phyloP scores from a whole-genome alignment of 2,329 filamentous ascomycete species.

The Apiospora sp. region DNA sequence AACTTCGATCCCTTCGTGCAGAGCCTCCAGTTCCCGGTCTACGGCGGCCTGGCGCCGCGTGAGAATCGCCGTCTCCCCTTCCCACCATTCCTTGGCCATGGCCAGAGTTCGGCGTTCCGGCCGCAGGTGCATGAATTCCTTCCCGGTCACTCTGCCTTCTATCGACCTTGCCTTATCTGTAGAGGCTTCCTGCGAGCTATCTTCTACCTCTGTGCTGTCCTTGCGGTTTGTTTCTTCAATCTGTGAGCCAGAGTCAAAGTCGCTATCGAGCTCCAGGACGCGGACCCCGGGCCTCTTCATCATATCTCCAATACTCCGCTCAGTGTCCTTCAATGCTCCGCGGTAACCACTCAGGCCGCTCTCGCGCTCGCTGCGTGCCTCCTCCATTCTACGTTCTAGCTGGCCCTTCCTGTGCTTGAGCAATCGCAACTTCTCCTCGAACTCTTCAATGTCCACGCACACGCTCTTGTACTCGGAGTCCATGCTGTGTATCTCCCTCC shows the following conservation, averaged over 20 bases:
- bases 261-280: constrained; percentile 58
- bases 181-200: constrained; percentile 31
- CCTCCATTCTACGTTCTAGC: constrained; percentile 66
- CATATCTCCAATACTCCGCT: constrained; percentile 67
- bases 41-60: constrained; percentile 63
- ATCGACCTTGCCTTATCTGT: constrained; percentile 43
- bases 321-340: constrained; percentile 70
- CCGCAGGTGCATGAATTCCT: constrained; percentile 66
- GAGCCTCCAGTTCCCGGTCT: constrained; percentile 67
- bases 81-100: constrained; percentile 77
- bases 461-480: constrained; percentile 61
- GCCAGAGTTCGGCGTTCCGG: constrained; percentile 71
- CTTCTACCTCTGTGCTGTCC: constrained; percentile 27
- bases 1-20: constrained; percentile 71
- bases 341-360: constrained; percentile 77
- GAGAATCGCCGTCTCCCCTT: constrained; percentile 65
- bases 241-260: constrained; percentile 34
- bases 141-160: constrained; percentile 22
- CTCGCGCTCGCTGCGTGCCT: constrained; percentile 71
- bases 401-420: constrained; percentile 68
- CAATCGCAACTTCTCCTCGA: constrained; percentile 69
- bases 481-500: constrained; percentile 67
- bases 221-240: constrained; percentile 20
- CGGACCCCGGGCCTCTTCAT: constrained; percentile 64
- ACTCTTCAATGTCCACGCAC: constrained; percentile 68